These are phyloP conservation scores for Ilyonectria destructans DNA, from an alignment of 2,329 filamentous ascomycete genomes.

Conservation along the genomic window DNA sequence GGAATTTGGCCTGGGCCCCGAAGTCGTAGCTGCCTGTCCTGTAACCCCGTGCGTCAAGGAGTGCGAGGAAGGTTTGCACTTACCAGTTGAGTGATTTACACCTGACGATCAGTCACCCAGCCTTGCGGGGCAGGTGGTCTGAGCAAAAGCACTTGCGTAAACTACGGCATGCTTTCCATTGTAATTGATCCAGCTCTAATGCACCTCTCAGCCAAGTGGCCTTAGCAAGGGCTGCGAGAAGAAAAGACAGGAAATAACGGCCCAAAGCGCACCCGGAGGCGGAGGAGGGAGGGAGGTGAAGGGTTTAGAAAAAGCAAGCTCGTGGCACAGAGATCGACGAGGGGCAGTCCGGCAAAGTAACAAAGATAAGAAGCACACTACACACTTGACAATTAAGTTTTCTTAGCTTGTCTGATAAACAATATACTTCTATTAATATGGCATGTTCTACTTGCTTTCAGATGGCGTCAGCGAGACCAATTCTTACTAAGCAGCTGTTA, in stretches of 20 bases:
- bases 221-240: neutral
- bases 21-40: neutral
- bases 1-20: neutral
- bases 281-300: neutral
- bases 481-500: neutral
- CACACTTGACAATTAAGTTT: neutral
- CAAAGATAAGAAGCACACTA: neutral
- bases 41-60: neutral
- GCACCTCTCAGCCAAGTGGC: neutral
- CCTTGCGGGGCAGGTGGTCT: neutral
- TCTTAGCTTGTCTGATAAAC: neutral
- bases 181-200: neutral
- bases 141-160: neutral
- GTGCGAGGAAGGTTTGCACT: neutral
- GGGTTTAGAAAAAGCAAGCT: neutral
- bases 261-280: neutral
- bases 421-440: neutral
- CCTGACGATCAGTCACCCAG: neutral
- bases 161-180: neutral
- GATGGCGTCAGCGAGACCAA: neutral
- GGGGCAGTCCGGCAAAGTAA: neutral
- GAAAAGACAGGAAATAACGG: neutral
- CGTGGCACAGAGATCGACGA: neutral
- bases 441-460: neutral
- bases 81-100: neutral